Evolutionary conservation across 768 basidiomycete genomes (phyloP), one percentile per base, ranked within the genome.

Genomic region (Sutorius australiensis): DNA sequence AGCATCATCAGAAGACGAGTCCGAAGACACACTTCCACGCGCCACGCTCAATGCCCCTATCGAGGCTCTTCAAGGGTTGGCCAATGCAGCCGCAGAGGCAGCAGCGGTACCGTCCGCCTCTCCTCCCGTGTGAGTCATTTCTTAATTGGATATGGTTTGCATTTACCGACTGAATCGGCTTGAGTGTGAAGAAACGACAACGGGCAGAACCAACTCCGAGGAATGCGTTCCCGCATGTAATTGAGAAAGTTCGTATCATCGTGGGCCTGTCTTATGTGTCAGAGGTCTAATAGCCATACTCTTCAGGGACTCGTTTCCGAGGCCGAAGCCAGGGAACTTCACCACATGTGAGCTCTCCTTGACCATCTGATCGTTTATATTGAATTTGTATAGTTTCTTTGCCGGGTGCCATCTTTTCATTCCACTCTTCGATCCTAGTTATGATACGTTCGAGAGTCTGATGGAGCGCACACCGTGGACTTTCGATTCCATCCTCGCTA

Each of bases 341-440:
- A 88, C 76, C 87, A 92, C 74, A 92, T 95, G 88, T 92, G 55
- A 72, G 81, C 61, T 65, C 43, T 46, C 59, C 19, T 60, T 32
- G 31, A 64, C 64, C 11, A n/a, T n/a, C 36, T 33, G 38, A 13
- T 56, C 13, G 16, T 38, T 46, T 10, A 14, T 45, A 32, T 40
- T 54, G 16, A 62, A 41, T 44, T 32, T 28, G 54, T 27, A 56
- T 76, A 93, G 91, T 65, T 98, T 95, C 78, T 95, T 95, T 76
- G 86, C 89, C 53, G 94, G 94, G 45, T 97, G 93, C 73, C 90
- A 97, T 75, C 80, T 94, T 67, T 98, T 97, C 77, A 92, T 97
- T 60, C 94, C 95, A 43, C 78, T 97, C 56, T 97, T 95, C 76
- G 93, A 97, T 73, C 89, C 91, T 31, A 74, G 77, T 54, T 95